phyloP scores from a whole-genome alignment of 495 filamentous ascomycete genomes.

The Xylaria nigripes region DNA sequence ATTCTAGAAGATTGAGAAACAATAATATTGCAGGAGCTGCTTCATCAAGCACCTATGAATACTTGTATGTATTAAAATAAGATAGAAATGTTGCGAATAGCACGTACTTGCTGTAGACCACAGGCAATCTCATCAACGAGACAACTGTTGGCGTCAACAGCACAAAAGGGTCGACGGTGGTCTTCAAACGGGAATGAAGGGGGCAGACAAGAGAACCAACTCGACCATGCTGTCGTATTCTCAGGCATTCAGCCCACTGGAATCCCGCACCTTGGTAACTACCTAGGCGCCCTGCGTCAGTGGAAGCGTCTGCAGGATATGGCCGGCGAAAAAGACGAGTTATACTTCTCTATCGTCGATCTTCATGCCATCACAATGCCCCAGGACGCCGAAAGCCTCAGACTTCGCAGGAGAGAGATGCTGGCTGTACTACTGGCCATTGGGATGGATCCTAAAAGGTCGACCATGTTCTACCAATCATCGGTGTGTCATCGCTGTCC shows the following conservation, averaged over 20 bases:
- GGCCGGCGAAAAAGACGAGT: conserved; percentile 42
- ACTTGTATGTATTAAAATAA: conserved; percentile 17
- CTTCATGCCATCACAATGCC: conserved; percentile 82
- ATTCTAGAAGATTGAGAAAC: not conserved
- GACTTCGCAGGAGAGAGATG: conserved; percentile 58
- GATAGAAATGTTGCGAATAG: conserved; percentile 20
- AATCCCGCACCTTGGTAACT: conserved; percentile 93
- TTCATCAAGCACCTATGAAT: not conserved
- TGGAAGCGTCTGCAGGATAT: conserved; percentile 75
- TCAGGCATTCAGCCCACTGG: conserved; percentile 97
- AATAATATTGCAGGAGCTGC: not conserved
- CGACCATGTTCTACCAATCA: conserved; percentile 81
- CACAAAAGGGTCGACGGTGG: not conserved
- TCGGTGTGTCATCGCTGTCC: conserved; percentile 33
- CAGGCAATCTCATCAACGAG: conserved; percentile 13
- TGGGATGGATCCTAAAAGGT: conserved; percentile 66
- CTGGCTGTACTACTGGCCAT: conserved; percentile 76
- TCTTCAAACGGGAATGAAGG: not conserved
- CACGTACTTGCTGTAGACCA: conserved; percentile 19
- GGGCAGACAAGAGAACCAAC: conserved; percentile 9
- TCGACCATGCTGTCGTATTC: conserved; percentile 52
- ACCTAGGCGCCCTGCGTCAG: conserved; percentile 80
- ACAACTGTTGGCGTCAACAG: not conserved
- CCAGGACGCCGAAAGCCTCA: conserved; percentile 52
- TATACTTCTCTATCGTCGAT: conserved; percentile 83